A percentile compares a stretch with the other conserved stretches of the same genome.
Conservation (phyloP, 2,329 filamentous ascomycete genomes). For the Hypoxylon sp. region DNA sequence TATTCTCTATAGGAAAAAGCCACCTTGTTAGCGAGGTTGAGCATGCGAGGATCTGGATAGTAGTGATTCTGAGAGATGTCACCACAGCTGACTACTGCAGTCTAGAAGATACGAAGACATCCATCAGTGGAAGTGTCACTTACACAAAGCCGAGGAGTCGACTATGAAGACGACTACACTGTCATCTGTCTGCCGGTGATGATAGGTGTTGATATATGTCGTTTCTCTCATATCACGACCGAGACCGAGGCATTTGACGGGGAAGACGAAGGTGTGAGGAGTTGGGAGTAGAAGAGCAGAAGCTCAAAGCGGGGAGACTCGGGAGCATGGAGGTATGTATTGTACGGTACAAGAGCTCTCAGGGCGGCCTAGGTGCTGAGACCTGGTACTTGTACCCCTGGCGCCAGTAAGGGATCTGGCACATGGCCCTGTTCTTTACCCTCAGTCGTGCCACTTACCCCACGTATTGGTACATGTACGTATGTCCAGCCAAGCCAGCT, state of each 20-base stretch:
- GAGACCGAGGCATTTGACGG: constrained; percentile 12
- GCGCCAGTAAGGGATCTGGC: background rate
- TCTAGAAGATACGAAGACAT: background rate
- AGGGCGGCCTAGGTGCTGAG: too few species aligned
- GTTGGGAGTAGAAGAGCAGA: too few species aligned
- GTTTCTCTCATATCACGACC: constrained; percentile 4
- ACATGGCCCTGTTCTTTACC: background rate
- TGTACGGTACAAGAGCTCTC: too few species aligned
- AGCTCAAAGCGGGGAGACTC: constrained; percentile 29
- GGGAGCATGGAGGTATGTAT: constrained; percentile 23
- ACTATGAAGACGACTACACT: constrained; percentile 12
- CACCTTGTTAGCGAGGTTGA: constrained; percentile 1
- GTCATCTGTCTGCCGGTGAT: constrained; percentile 17
- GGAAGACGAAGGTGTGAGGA: background rate
- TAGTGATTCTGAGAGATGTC: constrained; percentile 1
- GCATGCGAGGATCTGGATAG: background rate
- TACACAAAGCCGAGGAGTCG: constrained; percentile 24
- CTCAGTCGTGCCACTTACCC: background rate
- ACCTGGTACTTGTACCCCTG: too few species aligned
- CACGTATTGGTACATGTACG: background rate
- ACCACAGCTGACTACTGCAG: constrained; percentile 6
- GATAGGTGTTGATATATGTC: constrained; percentile 3
- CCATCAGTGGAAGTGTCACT: constrained; percentile 5
- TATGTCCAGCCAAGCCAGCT: too few species aligned
- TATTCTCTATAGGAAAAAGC: constrained; percentile 11